Evolutionary conservation across 208 protist species (phyloP).

Genomic region (Lotmaria passim): DNA sequence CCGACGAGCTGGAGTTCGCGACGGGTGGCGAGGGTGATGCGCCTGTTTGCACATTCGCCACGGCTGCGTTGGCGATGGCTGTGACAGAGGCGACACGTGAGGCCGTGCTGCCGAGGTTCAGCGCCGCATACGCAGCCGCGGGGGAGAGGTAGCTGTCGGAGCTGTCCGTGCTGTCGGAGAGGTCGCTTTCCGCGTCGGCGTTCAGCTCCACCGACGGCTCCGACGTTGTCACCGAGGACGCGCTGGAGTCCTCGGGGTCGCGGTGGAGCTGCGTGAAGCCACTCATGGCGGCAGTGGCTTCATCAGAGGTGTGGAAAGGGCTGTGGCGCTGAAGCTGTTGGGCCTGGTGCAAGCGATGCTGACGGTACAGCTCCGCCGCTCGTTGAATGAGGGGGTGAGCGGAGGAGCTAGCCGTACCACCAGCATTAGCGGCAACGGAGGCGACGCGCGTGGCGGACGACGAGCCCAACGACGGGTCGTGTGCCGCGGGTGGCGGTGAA

Average conservation of each 20-base stretch:
- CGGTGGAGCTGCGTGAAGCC: conserved; percentile 1
- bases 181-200: neutral
- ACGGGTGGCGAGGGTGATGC: conserved; percentile 8
- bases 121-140: conserved; percentile 13
- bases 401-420: conserved; percentile 15
- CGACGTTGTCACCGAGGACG: conserved; percentile 20
- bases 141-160: conserved; percentile 12
- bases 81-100: neutral
- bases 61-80: neutral
- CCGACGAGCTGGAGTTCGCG: conserved; percentile 1
- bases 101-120: neutral
- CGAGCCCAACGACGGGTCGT: neutral
- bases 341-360: conserved; percentile 25
- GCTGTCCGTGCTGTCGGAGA: conserved; percentile 3
- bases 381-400: conserved; percentile 42
- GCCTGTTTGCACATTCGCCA: neutral
- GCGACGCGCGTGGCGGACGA: conserved; percentile 5
- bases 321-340: conserved; percentile 18
- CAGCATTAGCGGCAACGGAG: neutral
- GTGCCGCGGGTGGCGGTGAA: neutral
- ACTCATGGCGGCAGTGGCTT: neutral
- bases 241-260: conserved; percentile 4
- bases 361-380: conserved; percentile 32
- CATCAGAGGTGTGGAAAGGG: conserved; percentile 11
- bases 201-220: conserved; percentile 15